phyloP scores from a whole-genome alignment of 352 stramenopile species.

The Globisporangium nodosum region DNA sequence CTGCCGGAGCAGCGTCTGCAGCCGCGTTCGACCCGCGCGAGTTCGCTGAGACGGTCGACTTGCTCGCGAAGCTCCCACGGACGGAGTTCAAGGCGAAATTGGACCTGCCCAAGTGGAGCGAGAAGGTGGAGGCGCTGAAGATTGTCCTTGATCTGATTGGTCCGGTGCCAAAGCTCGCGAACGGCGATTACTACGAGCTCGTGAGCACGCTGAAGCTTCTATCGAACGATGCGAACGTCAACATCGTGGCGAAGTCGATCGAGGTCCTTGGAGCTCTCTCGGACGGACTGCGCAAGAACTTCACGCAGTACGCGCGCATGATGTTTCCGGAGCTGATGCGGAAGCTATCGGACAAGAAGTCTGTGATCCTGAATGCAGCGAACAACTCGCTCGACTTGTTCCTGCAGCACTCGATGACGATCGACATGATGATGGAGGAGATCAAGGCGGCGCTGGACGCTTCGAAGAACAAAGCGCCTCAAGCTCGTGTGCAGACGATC shows the following conservation, averaged over 20 bases:
- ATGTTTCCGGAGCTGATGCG: slow-evolving; percentile 78
- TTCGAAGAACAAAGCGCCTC: slow-evolving; percentile 78
- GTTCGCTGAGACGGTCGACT: slow-evolving; percentile 81
- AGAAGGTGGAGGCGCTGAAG: slow-evolving; percentile 82
- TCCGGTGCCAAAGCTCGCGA: slow-evolving; percentile 77
- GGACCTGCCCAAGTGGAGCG: slow-evolving; percentile 76
- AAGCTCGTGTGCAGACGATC: slow-evolving; percentile 72
- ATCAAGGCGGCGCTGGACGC: slow-evolving; percentile 62
- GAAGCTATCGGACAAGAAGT: slow-evolving; percentile 88
- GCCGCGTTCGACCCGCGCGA: slow-evolving; percentile 67
- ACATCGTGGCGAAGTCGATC: slow-evolving; percentile 82
- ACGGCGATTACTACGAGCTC: slow-evolving; percentile 84
- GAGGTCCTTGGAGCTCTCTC: slow-evolving; percentile 75
- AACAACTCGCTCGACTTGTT: slow-evolving; percentile 83
- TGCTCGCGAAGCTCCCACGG: slow-evolving; percentile 72
- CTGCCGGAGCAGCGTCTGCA: slow-evolving; percentile 4
- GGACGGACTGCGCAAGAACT: slow-evolving; percentile 78
- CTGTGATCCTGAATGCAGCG: slow-evolving; percentile 71
- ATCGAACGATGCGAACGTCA: slow-evolving; percentile 83
- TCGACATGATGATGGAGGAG: slow-evolving; percentile 88
- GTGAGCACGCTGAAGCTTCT: slow-evolving; percentile 78
- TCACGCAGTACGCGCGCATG: slow-evolving; percentile 63
- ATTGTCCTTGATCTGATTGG: slow-evolving; percentile 83
- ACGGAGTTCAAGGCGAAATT: slow-evolving; percentile 80
- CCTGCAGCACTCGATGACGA: slow-evolving; percentile 70